Evolutionary conservation across 495 filamentous ascomycete genomes (phyloP), one percentile per base, ranked within the genome.

Genomic region (Chaetomium cochliodes): DNA sequence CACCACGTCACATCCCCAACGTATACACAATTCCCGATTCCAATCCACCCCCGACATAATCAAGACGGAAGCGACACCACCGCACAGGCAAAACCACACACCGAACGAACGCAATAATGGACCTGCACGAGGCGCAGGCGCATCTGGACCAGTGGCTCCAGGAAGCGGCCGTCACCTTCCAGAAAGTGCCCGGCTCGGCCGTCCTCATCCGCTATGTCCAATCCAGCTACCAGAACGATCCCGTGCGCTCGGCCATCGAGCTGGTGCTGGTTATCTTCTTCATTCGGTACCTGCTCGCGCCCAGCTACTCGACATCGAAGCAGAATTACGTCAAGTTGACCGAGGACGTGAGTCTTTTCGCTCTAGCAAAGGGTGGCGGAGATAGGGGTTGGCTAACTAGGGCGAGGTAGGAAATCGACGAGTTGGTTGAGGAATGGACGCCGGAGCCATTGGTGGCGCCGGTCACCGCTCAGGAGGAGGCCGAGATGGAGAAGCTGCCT

Each of bases 151-250:
- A 84, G 66, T 86, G 86, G 71, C 77, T 91, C 33, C 79, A 87
- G 59, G 82, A 88, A 73, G 81, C 91, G 62, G 84, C 87, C 23
- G 77, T 83, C 62, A 78, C 87, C 57, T 96, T 98, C 76, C 92
- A 96, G 64, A 90, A 88, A 69, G 80, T 98, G 58, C 94, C 94
- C 47, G 94, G 94, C 51, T 97, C 92, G 22, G 90, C 94, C 23
- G 97, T 99, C 67, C 82, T 97, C 69, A 85, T 97, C 60, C 90
- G 94, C 63, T 99, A 99, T 72, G 89, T 99, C 67, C 90, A 90
- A 74, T 94, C 91, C 42, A 97, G 92, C 72, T 98, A 99, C 78
- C 94, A 98, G 78, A 89, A 99, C 76, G 94, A 99, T 63, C 94
- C 94, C 15, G 85, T 98, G 61, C 88, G 94, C 23, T 94, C 90